Evolutionary conservation across 306 rosid genomes (phyloP), one percentile per base, ranked within the genome.

Genomic region (Malus sylvestris): DNA sequence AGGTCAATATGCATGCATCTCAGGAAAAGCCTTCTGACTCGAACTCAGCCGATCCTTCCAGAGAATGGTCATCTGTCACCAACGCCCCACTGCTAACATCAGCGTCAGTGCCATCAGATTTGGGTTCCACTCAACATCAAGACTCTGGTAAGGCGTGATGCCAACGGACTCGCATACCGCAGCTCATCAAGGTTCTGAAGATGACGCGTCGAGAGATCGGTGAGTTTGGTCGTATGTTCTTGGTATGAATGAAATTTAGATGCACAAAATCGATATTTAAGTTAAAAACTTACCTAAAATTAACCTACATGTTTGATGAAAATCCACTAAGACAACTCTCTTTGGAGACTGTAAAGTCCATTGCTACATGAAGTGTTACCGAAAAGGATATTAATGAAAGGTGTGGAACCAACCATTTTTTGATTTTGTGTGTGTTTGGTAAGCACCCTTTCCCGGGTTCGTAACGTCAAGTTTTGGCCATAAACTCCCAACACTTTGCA

Each of bases 1-100:
- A 86, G 87, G 81, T 95, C 83, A 95, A 95, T 80, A 91, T 95
- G 96, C 88, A 86, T 76, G 96, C 92, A 65, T 80, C 96, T 69
- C 83, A 87, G 83, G 98, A 86, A 49, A 82, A 85, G 74, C 78
- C 71, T 77, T 67, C 86, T 25, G 78, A 65, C 42, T 51, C 80
- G 53, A 79, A 80, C 55, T 46, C 82, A 49, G 10, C 82, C 44
- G 82, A 83, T 75, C 86, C 82, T 77, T 81, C 88, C 70, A 49
- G 62, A 9, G 68, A 76, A 70, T 79, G 62, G 14, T 70, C 70
- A 61, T 69, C 77, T 35, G 44, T 73, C 75, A 30, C 66, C 45
- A 12, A n/a, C 45, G 16, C 70, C 53, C 59, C 64, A 67, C 33
- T 44, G 13, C 49, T 20, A 12, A 68, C 77, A 53, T 12, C 77